A percentile compares a stretch with the other conserved stretches of the same genome.
These are phyloP conservation scores for Physcomitrellopsis africana DNA, from an alignment of 225 moss, liverwort and hornwort species.

Conservation along the genomic window DNA sequence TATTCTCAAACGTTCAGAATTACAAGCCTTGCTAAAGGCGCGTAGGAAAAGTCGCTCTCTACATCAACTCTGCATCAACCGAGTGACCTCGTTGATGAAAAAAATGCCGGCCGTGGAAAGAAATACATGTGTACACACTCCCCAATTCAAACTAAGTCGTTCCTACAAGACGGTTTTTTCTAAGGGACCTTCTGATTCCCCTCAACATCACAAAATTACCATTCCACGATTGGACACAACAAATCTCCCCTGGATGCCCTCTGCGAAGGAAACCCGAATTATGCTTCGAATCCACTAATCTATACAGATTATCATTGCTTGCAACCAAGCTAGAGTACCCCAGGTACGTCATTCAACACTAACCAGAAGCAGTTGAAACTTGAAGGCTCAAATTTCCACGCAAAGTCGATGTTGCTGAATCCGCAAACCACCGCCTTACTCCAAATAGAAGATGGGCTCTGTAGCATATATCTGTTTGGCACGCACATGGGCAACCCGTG, in stretches of 20 bases:
- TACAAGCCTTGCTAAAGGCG: constrained; percentile 46
- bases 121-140: constrained; percentile 31
- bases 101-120: constrained; percentile 47
- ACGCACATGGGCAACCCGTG: constrained; percentile 40
- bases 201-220: constrained; percentile 33
- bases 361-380: not conserved
- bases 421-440: not conserved
- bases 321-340: constrained; percentile 14
- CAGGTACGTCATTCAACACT: not conserved
- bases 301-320: constrained; percentile 24
- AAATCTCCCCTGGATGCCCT: constrained; percentile 20
- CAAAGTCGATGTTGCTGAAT: constrained; percentile 8
- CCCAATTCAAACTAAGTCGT: constrained; percentile 21
- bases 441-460: constrained; percentile 28
- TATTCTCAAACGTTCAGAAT: constrained; percentile 44
- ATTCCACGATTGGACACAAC: constrained; percentile 5
- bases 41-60: constrained; percentile 26
- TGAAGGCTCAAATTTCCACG: constrained; percentile 28
- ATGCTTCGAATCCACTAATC: constrained; percentile 24
- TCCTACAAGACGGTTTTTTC: constrained; percentile 23
- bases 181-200: constrained; percentile 11
- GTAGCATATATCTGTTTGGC: constrained; percentile 25
- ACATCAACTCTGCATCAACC: constrained; percentile 51
- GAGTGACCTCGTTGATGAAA: constrained; percentile 35
- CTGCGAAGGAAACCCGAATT: constrained; percentile 24